Conservation (phyloP, 768 basidiomycete genomes). For the Dacryopinax spathularia region DNA sequence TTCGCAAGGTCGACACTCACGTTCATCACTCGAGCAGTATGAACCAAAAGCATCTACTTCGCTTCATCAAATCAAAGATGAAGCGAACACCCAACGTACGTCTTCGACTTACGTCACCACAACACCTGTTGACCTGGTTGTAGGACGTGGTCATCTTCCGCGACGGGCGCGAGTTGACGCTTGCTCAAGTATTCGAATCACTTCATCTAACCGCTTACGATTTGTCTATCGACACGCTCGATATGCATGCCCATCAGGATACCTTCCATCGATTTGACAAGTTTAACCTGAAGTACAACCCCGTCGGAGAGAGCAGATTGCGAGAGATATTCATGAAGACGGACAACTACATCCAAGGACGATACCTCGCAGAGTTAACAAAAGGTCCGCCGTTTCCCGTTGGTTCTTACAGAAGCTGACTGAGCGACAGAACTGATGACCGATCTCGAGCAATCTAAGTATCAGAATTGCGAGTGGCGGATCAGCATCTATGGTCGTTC, state of each 20-base stretch:
- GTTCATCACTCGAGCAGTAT: constrained; percentile 97
- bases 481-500: constrained; percentile 86
- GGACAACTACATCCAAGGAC: constrained; percentile 83
- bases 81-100: constrained; percentile 66
- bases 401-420: neutral
- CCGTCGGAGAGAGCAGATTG: constrained; percentile 85
- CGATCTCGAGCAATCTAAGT: constrained; percentile 97
- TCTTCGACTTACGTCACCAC: neutral
- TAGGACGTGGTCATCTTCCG: constrained; percentile 94
- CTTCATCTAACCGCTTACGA: constrained; percentile 93
- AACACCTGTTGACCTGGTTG: neutral
- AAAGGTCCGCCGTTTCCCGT: constrained; percentile 39
- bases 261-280: constrained; percentile 98
- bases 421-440: constrained; percentile 67
- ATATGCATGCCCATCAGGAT: constrained; percentile 98
- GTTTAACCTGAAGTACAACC: constrained; percentile 95
- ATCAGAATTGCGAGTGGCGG: constrained; percentile 98
- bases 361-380: constrained; percentile 89
- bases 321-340: constrained; percentile 98
- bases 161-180: constrained; percentile 74
- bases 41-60: constrained; percentile 97
- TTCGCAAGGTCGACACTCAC: constrained; percentile 96
- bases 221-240: constrained; percentile 93
- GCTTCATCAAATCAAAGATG: constrained; percentile 99
- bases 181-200: constrained; percentile 91